Conservation (phyloP, 495 filamentous ascomycete species). For the Darksidea phi region DNA sequence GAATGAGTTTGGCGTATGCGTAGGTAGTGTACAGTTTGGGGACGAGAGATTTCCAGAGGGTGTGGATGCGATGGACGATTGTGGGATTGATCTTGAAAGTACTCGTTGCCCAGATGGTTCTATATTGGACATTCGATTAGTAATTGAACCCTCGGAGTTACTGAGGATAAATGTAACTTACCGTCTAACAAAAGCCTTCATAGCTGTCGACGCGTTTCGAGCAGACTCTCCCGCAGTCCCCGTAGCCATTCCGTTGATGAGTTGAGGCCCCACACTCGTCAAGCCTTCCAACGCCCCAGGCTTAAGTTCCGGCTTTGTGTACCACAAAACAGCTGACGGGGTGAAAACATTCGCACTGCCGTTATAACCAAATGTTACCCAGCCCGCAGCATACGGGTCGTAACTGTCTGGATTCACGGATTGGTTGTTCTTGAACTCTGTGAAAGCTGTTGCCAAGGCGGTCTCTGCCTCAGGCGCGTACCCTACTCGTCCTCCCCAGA, state of each 20-base stretch:
- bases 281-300: conserved; percentile 3
- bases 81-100: conserved; percentile 22
- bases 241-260: conserved; percentile 8
- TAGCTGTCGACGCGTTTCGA: conserved; percentile 2
- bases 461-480: neutral
- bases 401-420: neutral
- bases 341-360: neutral
- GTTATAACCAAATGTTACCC: conserved; percentile 8
- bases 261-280: neutral
- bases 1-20: neutral
- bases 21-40: conserved; percentile 5
- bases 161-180: neutral
- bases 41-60: conserved; percentile 13
- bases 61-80: conserved; percentile 5
- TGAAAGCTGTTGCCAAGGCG: conserved; percentile 3
- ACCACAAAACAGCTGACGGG: conserved; percentile 1
- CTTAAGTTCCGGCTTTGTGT: conserved; percentile 15
- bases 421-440: conserved; percentile 6
- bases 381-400: conserved; percentile 24
- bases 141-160: neutral
- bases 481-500: conserved; percentile 37
- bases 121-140: neutral
- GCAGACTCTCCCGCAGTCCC: neutral
- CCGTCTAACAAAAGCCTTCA: neutral
- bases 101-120: conserved; percentile 21